Conservation (phyloP, 192 early-diverging fungal species). For the Rhizophagus clarus region DNA sequence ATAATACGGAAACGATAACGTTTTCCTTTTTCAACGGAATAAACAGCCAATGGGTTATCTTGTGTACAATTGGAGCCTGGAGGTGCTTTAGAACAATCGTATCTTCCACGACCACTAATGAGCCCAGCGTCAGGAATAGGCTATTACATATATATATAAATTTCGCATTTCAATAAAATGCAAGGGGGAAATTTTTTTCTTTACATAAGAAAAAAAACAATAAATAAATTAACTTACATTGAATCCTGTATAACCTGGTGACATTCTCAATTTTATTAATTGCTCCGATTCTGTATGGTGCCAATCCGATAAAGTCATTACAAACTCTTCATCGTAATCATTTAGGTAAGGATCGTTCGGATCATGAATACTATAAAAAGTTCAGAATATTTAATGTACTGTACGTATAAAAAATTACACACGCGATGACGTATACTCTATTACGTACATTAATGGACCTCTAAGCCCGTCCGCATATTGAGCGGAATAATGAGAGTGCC, state of each 20-base stretch:
- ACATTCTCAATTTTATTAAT: neutral
- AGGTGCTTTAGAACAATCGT: neutral
- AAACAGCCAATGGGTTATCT: neutral
- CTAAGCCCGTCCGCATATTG: conserved; percentile 74
- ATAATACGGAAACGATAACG: conserved; percentile 79
- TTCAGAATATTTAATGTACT: neutral
- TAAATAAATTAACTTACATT: neutral
- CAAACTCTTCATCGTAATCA: conserved; percentile 60
- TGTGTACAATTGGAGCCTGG: neutral
- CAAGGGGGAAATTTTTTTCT: neutral
- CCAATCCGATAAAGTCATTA: conserved; percentile 65
- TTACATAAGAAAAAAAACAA: neutral
- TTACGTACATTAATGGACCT: conserved; percentile 52
- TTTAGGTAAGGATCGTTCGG: conserved; percentile 37
- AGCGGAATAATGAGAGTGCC: conserved; percentile 56
- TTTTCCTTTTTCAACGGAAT: conserved; percentile 47
- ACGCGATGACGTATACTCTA: neutral
- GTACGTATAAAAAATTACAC: neutral
- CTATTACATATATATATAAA: neutral
- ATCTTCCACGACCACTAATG: conserved; percentile 4
- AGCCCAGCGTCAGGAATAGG: neutral
- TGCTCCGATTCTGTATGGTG: neutral
- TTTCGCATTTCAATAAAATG: neutral
- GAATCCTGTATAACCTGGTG: neutral
- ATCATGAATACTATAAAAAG: conserved; percentile 43